Percentiles rank a stretch among this genome's conserved stretches.
These are phyloP conservation scores for Colletotrichum sansevieriae DNA, from an alignment of 2,329 filamentous ascomycete species.

Conservation along the genomic window DNA sequence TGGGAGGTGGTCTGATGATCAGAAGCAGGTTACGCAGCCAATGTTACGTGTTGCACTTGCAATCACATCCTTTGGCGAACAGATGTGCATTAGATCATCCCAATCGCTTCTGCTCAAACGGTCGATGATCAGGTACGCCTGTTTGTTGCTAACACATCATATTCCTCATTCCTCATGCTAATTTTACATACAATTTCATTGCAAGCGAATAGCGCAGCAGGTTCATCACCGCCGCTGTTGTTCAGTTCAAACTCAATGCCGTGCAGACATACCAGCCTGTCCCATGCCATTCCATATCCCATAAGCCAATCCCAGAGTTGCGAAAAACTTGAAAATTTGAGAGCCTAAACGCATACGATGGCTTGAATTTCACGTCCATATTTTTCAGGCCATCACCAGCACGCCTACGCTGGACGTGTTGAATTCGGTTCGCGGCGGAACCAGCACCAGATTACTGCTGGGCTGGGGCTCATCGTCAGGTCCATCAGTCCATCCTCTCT, in stretches of 20 bases:
- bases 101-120: background rate
- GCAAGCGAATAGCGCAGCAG: constrained; percentile 20
- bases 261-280: constrained; percentile 13
- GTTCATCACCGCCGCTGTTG: background rate
- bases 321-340: constrained; percentile 9
- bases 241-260: background rate
- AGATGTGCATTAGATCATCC: background rate
- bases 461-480: constrained; percentile 53
- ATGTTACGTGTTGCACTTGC: background rate
- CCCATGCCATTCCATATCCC: background rate
- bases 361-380: background rate
- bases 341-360: background rate
- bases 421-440: constrained; percentile 28
- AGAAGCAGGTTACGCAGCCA: background rate
- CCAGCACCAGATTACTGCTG: constrained; percentile 26
- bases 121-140: background rate
- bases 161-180: constrained; percentile 37
- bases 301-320: constrained; percentile 14
- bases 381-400: constrained; percentile 37
- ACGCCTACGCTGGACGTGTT: constrained; percentile 34
- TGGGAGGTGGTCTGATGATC: background rate
- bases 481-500: constrained; percentile 74
- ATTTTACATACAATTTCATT: constrained; percentile 36
- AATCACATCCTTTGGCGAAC: background rate
- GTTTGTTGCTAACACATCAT: constrained; percentile 4